Conservation (phyloP, 2,329 filamentous ascomycete genomes). For the Diplodia scrobiculata region DNA sequence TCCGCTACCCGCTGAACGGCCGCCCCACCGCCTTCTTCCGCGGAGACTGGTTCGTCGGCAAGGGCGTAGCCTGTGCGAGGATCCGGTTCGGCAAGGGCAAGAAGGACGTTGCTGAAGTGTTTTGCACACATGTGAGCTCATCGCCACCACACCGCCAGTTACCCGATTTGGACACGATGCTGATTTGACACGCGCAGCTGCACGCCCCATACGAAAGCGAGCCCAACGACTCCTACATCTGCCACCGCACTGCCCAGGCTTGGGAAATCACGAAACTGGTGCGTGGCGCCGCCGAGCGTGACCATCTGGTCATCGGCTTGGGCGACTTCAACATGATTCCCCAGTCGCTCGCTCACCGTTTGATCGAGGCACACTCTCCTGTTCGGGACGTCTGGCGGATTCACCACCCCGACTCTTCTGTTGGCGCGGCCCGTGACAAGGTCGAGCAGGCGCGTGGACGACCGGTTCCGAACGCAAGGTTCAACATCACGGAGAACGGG, state of each 20-base stretch:
- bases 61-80: conserved; percentile 82
- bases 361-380: conserved; percentile 76
- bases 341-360: conserved; percentile 75
- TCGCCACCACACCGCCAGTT: conserved; percentile 7
- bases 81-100: conserved; percentile 68
- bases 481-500: conserved; percentile 79
- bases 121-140: conserved; percentile 74
- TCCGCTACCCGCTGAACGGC: conserved; percentile 85
- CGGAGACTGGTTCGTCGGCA: conserved; percentile 95
- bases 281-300: conserved; percentile 74
- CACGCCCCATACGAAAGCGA: conserved; percentile 86
- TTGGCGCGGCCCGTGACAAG: conserved; percentile 70
- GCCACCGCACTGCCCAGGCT: conserved; percentile 86
- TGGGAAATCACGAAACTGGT: conserved; percentile 94
- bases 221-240: conserved; percentile 80
- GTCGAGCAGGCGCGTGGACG: conserved; percentile 66
- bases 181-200: conserved; percentile 55
- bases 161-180: not conserved
- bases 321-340: conserved; percentile 99
- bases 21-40: conserved; percentile 90
- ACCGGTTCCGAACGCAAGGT: conserved; percentile 72
- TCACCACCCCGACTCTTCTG: conserved; percentile 77
- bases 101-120: conserved; percentile 78
- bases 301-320: conserved; percentile 79
- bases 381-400: conserved; percentile 83